These are phyloP conservation scores for Leccinum subtestaceum DNA, from an alignment of 768 basidiomycete genomes.

Conservation along the genomic window DNA sequence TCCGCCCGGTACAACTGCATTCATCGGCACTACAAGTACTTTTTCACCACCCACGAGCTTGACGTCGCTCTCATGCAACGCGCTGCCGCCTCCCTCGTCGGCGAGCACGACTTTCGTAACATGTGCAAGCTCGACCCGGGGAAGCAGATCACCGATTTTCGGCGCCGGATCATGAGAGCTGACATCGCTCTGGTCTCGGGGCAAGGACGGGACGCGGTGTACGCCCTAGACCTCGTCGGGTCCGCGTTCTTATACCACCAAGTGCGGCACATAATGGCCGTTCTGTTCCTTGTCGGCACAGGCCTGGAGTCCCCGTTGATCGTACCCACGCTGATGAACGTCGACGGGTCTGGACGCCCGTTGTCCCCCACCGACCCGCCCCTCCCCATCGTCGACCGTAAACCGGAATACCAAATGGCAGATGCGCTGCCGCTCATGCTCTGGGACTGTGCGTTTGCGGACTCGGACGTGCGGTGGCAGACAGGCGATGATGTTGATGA, in stretches of 20 bases:
- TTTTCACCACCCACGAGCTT: slow-evolving; percentile 71
- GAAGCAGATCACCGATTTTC: slow-evolving; percentile 86
- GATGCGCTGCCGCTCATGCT: slow-evolving; percentile 87
- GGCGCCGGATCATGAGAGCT: slow-evolving; percentile 63
- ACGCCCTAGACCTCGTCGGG: slow-evolving; percentile 83
- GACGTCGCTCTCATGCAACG: slow-evolving; percentile 73
- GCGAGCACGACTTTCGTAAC: slow-evolving; percentile 94
- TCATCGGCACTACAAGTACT: slow-evolving; percentile 96
- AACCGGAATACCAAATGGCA: slow-evolving; percentile 94
- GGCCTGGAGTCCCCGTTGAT: slow-evolving; percentile 73
- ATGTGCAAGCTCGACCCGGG: slow-evolving; percentile 89
- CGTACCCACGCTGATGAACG: slow-evolving; percentile 72
- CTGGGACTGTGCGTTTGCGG: slow-evolving; percentile 81
- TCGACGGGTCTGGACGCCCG: slow-evolving; percentile 35
- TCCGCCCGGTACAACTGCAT: slow-evolving; percentile 87
- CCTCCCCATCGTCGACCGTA: slow-evolving; percentile 57
- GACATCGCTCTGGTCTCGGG: slow-evolving; percentile 49
- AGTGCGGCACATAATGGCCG: slow-evolving; percentile 90
- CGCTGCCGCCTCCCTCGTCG: slow-evolving; percentile 69
- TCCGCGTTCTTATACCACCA: slow-evolving; percentile 94
- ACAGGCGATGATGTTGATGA: slow-evolving; percentile 39
- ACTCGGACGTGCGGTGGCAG: slow-evolving; percentile 70
- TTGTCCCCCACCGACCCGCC: slow-evolving; percentile 15
- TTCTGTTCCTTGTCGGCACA: slow-evolving; percentile 84
- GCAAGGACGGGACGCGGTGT: slow-evolving; percentile 36